Evolutionary conservation across 805 yeast genomes (phyloP).

Genomic region (Schwanniomyces yamadae): DNA sequence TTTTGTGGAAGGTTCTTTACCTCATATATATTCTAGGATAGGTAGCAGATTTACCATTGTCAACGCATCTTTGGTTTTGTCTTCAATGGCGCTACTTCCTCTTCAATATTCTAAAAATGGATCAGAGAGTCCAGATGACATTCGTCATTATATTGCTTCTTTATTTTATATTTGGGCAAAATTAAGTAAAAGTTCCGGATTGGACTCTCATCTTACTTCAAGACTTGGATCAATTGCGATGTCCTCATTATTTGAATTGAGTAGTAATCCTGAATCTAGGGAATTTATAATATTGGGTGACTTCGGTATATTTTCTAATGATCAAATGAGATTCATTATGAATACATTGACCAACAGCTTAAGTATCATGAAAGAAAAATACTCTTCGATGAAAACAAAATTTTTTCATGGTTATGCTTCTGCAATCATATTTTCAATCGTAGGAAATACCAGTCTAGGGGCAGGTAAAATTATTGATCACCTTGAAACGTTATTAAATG

Average conservation of each 20-base stretch:
- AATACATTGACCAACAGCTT: conserved; percentile 50
- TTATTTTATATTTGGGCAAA: conserved; percentile 73
- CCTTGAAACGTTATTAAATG: conserved; percentile 56
- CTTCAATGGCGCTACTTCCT: conserved; percentile 59
- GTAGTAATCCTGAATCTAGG: conserved; percentile 15
- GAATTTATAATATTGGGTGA: conserved; percentile 35
- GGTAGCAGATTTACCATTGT: conserved; percentile 53
- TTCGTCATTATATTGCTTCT: conserved; percentile 60
- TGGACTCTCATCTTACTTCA: conserved; percentile 65
- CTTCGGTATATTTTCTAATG: conserved; percentile 62
- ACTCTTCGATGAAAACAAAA: conserved; percentile 41
- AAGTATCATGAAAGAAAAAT: conserved; percentile 48
- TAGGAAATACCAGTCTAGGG: conserved; percentile 44
- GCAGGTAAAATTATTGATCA: conserved; percentile 49
- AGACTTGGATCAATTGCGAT: conserved; percentile 62
- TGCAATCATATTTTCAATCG: conserved; percentile 59
- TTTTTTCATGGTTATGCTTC: conserved; percentile 45
- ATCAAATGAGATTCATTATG: conserved; percentile 60
- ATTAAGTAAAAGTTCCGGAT: conserved; percentile 44
- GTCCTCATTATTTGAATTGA: conserved; percentile 37
- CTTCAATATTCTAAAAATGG: conserved; percentile 31
- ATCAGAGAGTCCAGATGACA: conserved; percentile 28
- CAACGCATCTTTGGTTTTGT: conserved; percentile 51
- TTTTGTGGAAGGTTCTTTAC: conserved; percentile 49
- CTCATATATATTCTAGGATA: conserved; percentile 49